These are phyloP conservation scores for Aspergillus flavus DNA, from an alignment of 2,329 filamentous ascomycete species.

Conservation along the genomic window DNA sequence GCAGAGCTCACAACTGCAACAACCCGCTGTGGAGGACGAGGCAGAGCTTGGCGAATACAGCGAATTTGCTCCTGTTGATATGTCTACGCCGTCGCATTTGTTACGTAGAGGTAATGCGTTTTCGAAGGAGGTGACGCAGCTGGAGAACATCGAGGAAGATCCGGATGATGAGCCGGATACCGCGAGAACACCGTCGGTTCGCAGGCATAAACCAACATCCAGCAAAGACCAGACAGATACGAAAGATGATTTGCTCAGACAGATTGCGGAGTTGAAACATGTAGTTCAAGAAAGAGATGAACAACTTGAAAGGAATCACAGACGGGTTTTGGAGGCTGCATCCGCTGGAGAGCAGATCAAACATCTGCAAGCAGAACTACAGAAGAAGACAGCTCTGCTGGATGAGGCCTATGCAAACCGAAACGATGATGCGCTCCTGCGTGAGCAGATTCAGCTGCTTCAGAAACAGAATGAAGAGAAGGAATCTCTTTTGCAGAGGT, in stretches of 20 bases:
- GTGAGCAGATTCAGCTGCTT: slow-evolving; percentile 33
- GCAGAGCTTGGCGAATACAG: slow-evolving; percentile 41
- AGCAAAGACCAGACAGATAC: slow-evolving; percentile 20
- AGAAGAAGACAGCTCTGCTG: slow-evolving; percentile 33
- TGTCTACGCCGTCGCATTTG: slow-evolving; percentile 47
- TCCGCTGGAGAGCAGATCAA: slow-evolving; percentile 42
- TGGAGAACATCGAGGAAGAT: slow-evolving; percentile 42
- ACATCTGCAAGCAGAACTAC: slow-evolving; percentile 42
- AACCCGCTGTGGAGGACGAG: slow-evolving; percentile 34
- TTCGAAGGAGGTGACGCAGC: slow-evolving; percentile 34
- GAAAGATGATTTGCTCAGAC: slow-evolving; percentile 30
- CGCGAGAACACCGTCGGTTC: slow-evolving; percentile 30
- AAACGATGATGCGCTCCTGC: slow-evolving; percentile 28
- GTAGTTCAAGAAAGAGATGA: slow-evolving; percentile 38
- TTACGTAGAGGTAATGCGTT: slow-evolving; percentile 32
- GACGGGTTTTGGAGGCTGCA: slow-evolving; percentile 36
- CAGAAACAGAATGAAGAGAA: slow-evolving; percentile 32
- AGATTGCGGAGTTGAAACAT: slow-evolving; percentile 35
- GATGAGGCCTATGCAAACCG: slow-evolving; percentile 29
- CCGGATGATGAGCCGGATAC: slow-evolving; percentile 27
- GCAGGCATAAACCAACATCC: slow-evolving; percentile 23
- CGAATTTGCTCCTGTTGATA: slow-evolving; percentile 47
- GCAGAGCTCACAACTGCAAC: slow-evolving; percentile 24
- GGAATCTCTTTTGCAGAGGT: slow-evolving; percentile 27
- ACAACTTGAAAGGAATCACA: slow-evolving; percentile 34